Base-by-base conservation (phyloP, 768 basidiomycete genomes). In the Suillus brevipes region DNA sequence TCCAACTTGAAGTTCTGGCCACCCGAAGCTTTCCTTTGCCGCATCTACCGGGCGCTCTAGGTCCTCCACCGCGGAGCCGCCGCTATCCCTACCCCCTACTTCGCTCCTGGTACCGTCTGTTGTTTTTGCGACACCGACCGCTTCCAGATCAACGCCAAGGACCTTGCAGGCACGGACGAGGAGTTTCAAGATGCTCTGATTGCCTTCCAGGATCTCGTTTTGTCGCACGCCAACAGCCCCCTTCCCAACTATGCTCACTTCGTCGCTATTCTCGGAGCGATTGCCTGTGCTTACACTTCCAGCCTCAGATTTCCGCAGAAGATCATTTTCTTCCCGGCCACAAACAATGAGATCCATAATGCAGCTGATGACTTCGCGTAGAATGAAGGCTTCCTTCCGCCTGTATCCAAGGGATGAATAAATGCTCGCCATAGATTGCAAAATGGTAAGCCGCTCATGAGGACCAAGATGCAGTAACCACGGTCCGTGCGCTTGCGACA, bases 1-100 rank as follows among this genome's bases (percentile, higher is more conserved):
- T 28, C 94, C 95, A 20, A 98, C 86, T 79, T 97, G 97, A 47
- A 99, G 80, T 74, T 95, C 94, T 3, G 95, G 90, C 97, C 97
- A 99, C 5, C 97, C 97, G 73, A 88, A 92, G 6, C 84, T 77
- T 67, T 88, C 86, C 31, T 77, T 79, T 37, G 78, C 74, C 23
- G 63, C 65, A 34, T 70, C 67, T 40, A 79, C 78, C 10, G 79
- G 65, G 25, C 20, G 25, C 0, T 78, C 77, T 61, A 84, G 83
- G 56, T 82, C 80, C 25, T 63, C 34, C 43, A 52, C 23, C 14
- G 65, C 45, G 16, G 64, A 67, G 43, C 53, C 52, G n/a, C 63
- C 50, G 37, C 74, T 75, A 55, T 69, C 66, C 18, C 72, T 69
- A 43, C 75, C 65, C 38, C 72, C 70, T 16, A 42, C 64, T 42